Base-by-base conservation (phyloP, 352 stramenopile genomes). In the Phytophthora citrophthora region DNA sequence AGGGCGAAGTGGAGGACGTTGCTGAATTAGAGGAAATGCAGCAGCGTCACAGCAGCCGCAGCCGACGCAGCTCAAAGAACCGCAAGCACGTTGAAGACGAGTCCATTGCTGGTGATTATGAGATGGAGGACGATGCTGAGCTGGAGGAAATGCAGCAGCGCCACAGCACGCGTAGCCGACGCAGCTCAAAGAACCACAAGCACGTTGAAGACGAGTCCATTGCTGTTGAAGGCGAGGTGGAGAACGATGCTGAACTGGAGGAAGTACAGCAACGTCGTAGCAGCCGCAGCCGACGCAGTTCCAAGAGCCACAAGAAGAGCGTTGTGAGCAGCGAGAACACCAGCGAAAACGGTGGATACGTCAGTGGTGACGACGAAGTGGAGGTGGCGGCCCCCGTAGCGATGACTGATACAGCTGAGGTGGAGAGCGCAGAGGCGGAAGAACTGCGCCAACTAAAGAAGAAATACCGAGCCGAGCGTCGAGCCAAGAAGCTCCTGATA, bases 361-460 rank as follows among this genome's bases (percentile, higher is more conserved):
- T 70, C 4, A 45, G 54, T n/a, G 63, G 74, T 36, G 65, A 76
- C 6, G 52, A 65, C 20, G 32, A 48, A 43, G 58, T 62, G 40
- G 39, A 46, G 12, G 26, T n/a, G 11, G 29, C 54, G 13, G 13
- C 31, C 23, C 27, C 34, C 41, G 47, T 13, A 47, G 29, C 13
- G 41, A 3, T 40, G 5, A 12, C 10, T 1, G 50, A 27, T 39
- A 24, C 54, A 13, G 48, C 48, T 11, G 48, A 70, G 50, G 40
- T 31, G 6, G 53, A 75, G 20, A 65, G 45, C n/a, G 47, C 54
- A 9, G 66, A 76, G 9, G 61, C 40, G 12, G 56, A 81, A 54
- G 72, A 79, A 44, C 61, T 81, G 11, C 64, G 52, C 2, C 45
- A 55, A 18, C 50, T 72, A 26, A 81, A 79, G 63, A 77, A 79